Percentiles rank a stretch among this genome's conserved stretches.
Evolutionary conservation across 176 grass and related monocot species (phyloP).

Genomic region (Bromus sterilis): DNA sequence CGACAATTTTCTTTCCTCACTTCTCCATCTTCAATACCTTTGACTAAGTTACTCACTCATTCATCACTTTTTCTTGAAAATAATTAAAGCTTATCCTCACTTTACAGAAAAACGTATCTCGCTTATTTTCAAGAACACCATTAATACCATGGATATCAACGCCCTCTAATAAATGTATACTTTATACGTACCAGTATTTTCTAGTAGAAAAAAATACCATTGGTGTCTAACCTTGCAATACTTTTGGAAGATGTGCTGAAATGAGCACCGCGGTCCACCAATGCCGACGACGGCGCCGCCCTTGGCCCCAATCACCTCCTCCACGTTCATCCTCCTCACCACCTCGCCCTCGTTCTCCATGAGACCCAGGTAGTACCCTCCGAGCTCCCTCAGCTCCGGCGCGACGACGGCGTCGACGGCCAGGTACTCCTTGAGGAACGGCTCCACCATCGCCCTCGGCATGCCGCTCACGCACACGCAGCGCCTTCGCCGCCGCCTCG

Average conservation of each 20-base stretch:
- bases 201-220: background rate
- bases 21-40: too few relatives aligned
- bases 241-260: slow-evolving; percentile 19
- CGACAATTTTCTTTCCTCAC: too few relatives aligned
- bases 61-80: too few relatives aligned
- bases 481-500: background rate
- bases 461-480: slow-evolving; percentile 64
- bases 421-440: slow-evolving; percentile 53
- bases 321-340: background rate
- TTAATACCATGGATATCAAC: background rate
- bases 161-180: background rate
- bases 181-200: too few relatives aligned
- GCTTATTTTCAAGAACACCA: background rate
- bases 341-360: slow-evolving; percentile 35
- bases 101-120: too few relatives aligned
- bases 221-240: slow-evolving; percentile 34
- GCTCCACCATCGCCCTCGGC: slow-evolving; percentile 65
- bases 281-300: slow-evolving; percentile 3
- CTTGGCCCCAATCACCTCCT: slow-evolving; percentile 9
- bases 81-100: too few relatives aligned
- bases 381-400: slow-evolving; percentile 44
- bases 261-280: background rate
- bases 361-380: slow-evolving; percentile 50
- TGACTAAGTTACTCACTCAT: too few relatives aligned
- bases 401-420: slow-evolving; percentile 46